Evolutionary conservation across 1,284 basidiomycete species (phyloP).

Genomic region (Schizophyllum commune): DNA sequence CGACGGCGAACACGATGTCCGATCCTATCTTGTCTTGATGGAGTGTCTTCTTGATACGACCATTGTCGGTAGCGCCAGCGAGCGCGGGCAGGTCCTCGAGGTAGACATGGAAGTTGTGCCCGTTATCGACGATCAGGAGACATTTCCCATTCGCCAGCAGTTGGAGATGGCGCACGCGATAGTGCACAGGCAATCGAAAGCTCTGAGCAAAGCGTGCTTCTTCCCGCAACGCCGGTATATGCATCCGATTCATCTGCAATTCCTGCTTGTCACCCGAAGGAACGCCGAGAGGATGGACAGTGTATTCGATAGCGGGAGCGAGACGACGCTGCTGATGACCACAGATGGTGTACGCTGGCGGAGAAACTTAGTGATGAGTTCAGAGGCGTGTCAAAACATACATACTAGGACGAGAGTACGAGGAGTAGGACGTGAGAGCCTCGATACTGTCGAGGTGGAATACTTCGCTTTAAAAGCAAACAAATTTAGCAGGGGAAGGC

Average conservation of each 20-base stretch:
- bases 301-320: conserved; percentile 21
- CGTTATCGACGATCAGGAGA: conserved; percentile 34
- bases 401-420: no score
- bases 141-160: conserved; percentile 30
- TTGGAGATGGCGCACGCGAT: conserved; percentile 26
- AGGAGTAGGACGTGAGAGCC: neutral
- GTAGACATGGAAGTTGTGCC: conserved; percentile 28
- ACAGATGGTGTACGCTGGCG: neutral
- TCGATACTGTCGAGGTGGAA: neutral
- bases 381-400: no score
- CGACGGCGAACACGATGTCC: conserved; percentile 35
- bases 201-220: conserved; percentile 14
- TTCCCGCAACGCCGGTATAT: conserved; percentile 29
- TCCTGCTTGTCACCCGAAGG: conserved; percentile 33
- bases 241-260: conserved; percentile 28
- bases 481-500: no score
- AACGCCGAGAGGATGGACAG: conserved; percentile 30
- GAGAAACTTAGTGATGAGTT: no score
- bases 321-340: neutral
- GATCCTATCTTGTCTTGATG: conserved; percentile 38
- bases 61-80: conserved; percentile 20
- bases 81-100: conserved; percentile 28
- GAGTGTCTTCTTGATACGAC: conserved; percentile 23
- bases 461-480: neutral
- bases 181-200: conserved; percentile 28